A percentile compares a stretch with the other conserved stretches of the same genome.
Evolutionary conservation across 176 grass and related monocot species (phyloP).

Genomic region (Metroxylon sagu): DNA sequence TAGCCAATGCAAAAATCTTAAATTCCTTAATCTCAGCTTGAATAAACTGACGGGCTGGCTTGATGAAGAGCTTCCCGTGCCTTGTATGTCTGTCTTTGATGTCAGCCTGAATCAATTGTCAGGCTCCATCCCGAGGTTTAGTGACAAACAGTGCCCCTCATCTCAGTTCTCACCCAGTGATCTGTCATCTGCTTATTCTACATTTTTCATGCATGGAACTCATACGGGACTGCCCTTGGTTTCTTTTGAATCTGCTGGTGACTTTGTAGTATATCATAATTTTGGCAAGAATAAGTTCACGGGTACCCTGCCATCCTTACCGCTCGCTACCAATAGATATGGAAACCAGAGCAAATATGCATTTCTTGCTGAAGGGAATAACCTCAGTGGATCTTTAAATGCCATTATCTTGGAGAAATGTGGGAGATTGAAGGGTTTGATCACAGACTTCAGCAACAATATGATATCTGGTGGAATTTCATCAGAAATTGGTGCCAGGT

Average conservation of each 20-base stretch:
- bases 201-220: not conserved
- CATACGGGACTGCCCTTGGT: not conserved
- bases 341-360: not conserved
- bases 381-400: not conserved
- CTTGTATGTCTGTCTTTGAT: slow-evolving; percentile 41
- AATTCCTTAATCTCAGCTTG: slow-evolving; percentile 41
- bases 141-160: slow-evolving; percentile 5
- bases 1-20: slow-evolving; percentile 28
- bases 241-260: not conserved
- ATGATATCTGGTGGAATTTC: slow-evolving; percentile 7
- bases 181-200: not conserved
- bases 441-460: not conserved
- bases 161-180: slow-evolving; percentile 8
- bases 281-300: slow-evolving; percentile 5
- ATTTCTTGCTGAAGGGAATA: not conserved
- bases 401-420: slow-evolving; percentile 3
- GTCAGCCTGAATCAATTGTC: slow-evolving; percentile 30
- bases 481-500: not conserved
- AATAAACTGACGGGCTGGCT: slow-evolving; percentile 38
- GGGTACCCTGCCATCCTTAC: not conserved
- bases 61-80: slow-evolving; percentile 14
- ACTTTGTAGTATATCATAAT: slow-evolving; percentile 6
- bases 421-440: not conserved
- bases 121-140: slow-evolving; percentile 32
- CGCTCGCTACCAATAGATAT: not conserved